Evolutionary conservation across 1,139 yeast genomes (phyloP), one percentile per base, ranked within the genome.

Genomic region (Pichia norvegensis): DNA sequence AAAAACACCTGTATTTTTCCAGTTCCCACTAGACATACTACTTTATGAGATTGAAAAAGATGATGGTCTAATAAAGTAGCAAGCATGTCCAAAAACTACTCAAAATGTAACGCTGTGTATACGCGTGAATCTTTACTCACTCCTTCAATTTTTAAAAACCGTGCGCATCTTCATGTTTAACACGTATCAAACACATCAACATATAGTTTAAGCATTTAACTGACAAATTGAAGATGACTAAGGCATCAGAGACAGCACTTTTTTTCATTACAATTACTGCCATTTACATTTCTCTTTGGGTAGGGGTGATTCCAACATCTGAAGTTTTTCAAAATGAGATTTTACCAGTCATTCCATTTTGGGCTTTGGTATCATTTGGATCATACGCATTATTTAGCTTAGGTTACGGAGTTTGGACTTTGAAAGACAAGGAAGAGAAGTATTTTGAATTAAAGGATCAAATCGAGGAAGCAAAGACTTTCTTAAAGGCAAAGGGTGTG

Each of bases 351-450:
- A 65, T 83, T 48, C 92, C 92, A 44, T 79, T 75, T 71, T 83
- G 90, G 90, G 73, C 69, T 0, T 67, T 83, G 54, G 85, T 83
- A 31, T 59, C 83, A 7, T 82, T 83, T 61, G 90, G 90, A 29
- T 68, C 85, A 20, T 83, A 79, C 59, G 79, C 88, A n/a, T 71
- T 83, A 56, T 82, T 75, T 41, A 76, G 84, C 10, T 70, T 83
- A 50, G 90, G 92, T 36, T 77, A 76, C 72, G 87, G 85, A 45
- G 81, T 83, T 20, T 68, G 72, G 57, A 78, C 87, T 1, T 80
- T 83, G 67, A 80, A 81, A 59, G 87, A 83, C 66, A 83, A 82
- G 65, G 80, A 80, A 55, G 83, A 72, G 46, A 82, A 81, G 62
- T 79, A 82, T 65, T 62, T 70, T 55, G 88, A 81, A 59, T 73